Evolutionary conservation across 2,329 filamentous ascomycete genomes (phyloP).

Genomic region (Teratosphaeriaceae sp.): DNA sequence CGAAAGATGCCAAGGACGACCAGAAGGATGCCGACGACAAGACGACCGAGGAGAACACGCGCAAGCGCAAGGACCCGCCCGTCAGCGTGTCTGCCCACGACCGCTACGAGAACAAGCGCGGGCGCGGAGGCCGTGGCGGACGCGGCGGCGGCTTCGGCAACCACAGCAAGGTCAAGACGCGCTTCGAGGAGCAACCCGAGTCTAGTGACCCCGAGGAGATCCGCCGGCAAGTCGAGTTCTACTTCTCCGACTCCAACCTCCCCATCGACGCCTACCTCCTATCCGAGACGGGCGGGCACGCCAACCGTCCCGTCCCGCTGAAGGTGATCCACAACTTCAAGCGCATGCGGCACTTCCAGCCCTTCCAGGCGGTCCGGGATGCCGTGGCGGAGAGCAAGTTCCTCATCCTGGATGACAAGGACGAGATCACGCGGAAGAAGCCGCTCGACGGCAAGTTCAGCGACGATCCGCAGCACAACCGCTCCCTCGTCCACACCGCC

Average conservation of each 20-base stretch:
- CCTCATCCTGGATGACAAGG: conserved; percentile 67
- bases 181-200: conserved; percentile 50
- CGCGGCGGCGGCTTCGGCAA: conserved; percentile 10
- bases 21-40: not conserved
- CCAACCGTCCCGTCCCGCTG: conserved; percentile 39
- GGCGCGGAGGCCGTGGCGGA: conserved; percentile 10
- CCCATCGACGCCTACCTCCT: conserved; percentile 37
- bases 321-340: conserved; percentile 38
- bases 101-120: conserved; percentile 7
- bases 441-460: conserved; percentile 50
- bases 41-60: too few species aligned
- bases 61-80: conserved; percentile 9
- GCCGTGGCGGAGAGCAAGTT: conserved; percentile 61
- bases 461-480: conserved; percentile 46
- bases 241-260: conserved; percentile 45
- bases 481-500: conserved; percentile 54
- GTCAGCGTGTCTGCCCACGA: conserved; percentile 7
- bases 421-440: conserved; percentile 68
- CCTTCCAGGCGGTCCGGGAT: conserved; percentile 30
- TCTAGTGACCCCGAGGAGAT: conserved; percentile 56
- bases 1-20: too few species aligned
- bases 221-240: conserved; percentile 40
- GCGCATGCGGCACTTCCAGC: conserved; percentile 42
- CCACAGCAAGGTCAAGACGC: conserved; percentile 17
- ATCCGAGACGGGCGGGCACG: conserved; percentile 31